Base-by-base conservation (phyloP, 108 stramenopile genomes). In the Skeletonema potamos region DNA sequence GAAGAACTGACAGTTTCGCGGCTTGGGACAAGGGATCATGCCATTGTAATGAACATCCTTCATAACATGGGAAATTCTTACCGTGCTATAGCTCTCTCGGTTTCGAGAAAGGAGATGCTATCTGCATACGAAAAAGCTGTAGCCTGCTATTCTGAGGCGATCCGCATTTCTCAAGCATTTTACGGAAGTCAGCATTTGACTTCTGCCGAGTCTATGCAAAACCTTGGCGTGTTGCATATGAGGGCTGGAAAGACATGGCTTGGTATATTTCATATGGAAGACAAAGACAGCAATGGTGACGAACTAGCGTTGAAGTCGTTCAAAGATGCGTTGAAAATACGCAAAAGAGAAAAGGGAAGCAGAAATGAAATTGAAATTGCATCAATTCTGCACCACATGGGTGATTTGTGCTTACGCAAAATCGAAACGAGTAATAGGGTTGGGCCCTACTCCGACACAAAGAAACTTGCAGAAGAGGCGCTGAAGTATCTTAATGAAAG, bases 21-120 rank as follows among this genome's bases (percentile, higher is more conserved):
- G 7, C 66, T 84, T 39, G 83, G 68, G 27, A 83, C 79, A 7
- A 63, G 54, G 44, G 71, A 84, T 29, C 83, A 84, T 56, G 41
- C 36, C 22, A 84, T 84, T 77, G 60, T 84, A 27, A 66, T 64
- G 54, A 67, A 77, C 27, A 81, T 84, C 12, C 26, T 68, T 17
- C 71, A 66, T 26, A 81, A 73, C 36, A 51, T 77, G 59, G 83
- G 79, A 7, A 77, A 77, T 41, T 58, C 80, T 1, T 73, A 81
- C 36, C 62, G 66, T 55, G 43, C 41, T 27, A 66, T 84, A 27
- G 51, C 67, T 13, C 32, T 33, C 9, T 72, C 72, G 5, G 72
- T 65, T 46, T 68, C 62, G 27, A 24, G 24, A 18, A 39, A 27
- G 4, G 28, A 71, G 37, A 73, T 68, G 48, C 29, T 20, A 20